Conservation (phyloP, 169 alveolate species). For the Ichthyophthirius multifiliis region DNA sequence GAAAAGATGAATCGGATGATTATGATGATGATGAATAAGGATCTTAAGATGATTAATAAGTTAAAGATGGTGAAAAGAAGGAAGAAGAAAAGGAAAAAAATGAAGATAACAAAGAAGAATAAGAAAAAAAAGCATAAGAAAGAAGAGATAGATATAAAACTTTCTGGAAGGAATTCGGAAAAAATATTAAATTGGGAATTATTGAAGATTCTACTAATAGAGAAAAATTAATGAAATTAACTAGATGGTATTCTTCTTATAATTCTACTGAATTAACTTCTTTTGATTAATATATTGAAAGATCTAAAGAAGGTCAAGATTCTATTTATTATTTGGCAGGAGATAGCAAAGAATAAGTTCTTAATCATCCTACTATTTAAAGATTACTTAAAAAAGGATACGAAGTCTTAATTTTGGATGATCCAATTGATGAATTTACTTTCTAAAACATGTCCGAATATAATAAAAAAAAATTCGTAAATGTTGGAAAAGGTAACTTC, state of each 20-base stretch:
- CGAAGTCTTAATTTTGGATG: conserved; percentile 93
- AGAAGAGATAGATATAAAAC: conserved; percentile 80
- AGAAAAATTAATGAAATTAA: conserved; percentile 91
- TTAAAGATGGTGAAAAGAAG: conserved; percentile 43
- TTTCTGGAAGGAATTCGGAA: conserved; percentile 92
- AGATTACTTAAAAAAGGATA: conserved; percentile 88
- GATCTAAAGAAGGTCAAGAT: conserved; percentile 92
- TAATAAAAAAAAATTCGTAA: conserved; percentile 89
- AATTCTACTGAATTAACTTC: conserved; percentile 77
- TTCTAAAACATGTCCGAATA: conserved; percentile 92
- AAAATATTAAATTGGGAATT: conserved; percentile 94
- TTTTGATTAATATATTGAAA: conserved; percentile 91
- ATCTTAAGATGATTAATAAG: conserved; percentile 76
- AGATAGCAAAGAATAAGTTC: conserved; percentile 87
- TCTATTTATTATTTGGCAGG: conserved; percentile 95
- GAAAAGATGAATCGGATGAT: conserved; percentile 80
- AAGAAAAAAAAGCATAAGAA: conserved; percentile 61
- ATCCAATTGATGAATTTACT: conserved; percentile 97
- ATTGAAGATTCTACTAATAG: conserved; percentile 96
- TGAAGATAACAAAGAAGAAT: conserved; percentile 56
- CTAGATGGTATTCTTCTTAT: conserved; percentile 87
- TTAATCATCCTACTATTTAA: conserved; percentile 93
- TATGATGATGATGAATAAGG: conserved; percentile 76
- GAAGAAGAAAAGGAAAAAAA: conserved; percentile 45
- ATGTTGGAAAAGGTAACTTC: conserved; percentile 94